These are phyloP conservation scores for Diaporthe eres DNA, from an alignment of 2,329 filamentous ascomycete species.

Conservation along the genomic window DNA sequence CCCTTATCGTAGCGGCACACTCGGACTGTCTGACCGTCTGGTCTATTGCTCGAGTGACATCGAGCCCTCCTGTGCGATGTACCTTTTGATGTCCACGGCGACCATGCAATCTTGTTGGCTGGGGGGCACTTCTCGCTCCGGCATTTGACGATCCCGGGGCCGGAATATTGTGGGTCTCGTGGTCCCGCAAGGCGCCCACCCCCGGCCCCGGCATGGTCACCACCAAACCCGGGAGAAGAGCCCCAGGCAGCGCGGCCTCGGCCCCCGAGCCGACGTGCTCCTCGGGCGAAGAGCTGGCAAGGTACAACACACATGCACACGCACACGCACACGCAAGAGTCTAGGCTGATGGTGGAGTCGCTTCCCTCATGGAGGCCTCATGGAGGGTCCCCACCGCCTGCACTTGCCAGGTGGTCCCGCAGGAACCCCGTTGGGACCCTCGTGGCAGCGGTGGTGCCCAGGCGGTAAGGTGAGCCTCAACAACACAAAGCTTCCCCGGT, in stretches of 20 bases:
- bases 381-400: not conserved
- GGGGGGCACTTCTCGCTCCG: slow-evolving; percentile 9
- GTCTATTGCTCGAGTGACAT: not conserved
- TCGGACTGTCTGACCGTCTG: not conserved
- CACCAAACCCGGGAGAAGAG: not conserved
- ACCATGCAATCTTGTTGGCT: not conserved
- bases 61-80: not conserved
- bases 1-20: not conserved
- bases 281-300: not conserved
- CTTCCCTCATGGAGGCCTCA: not conserved
- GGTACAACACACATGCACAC: not conserved
- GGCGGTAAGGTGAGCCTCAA: not conserved
- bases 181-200: not conserved
- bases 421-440: not conserved
- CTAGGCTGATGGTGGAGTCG: not conserved
- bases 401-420: slow-evolving; percentile 23
- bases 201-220: slow-evolving; percentile 6
- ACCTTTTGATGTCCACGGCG: not conserved
- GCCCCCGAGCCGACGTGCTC: not conserved
- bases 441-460: not conserved
- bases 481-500: not conserved
- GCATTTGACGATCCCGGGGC: slow-evolving; percentile 15
- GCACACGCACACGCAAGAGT: not conserved
- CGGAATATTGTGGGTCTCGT: slow-evolving; percentile 14
- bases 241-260: not conserved